A percentile compares a stretch with the other conserved stretches of the same genome.
Conservation (phyloP, 805 yeast species). For the Nakazawaea ambrosiae region DNA sequence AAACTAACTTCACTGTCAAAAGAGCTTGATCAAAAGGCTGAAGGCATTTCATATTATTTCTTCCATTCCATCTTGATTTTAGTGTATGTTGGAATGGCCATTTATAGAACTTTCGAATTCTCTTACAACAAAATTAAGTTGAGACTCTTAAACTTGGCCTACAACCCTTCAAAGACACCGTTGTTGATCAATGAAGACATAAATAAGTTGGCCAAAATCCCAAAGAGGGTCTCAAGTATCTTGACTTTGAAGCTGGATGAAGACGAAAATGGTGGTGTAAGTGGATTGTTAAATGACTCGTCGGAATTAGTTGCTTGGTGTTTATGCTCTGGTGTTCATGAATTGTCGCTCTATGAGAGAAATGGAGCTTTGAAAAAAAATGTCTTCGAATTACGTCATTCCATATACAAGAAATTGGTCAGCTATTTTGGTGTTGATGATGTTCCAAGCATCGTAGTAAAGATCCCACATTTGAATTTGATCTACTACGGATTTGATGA, state of each 20-base stretch:
- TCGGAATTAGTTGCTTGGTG: slow-evolving; percentile 84
- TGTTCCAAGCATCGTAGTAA: slow-evolving; percentile 55
- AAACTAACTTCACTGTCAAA: too few species aligned
- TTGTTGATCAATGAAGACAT: slow-evolving; percentile 83
- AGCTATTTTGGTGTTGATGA: slow-evolving; percentile 68
- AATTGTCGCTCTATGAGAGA: slow-evolving; percentile 70
- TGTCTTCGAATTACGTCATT: slow-evolving; percentile 48
- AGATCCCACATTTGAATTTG: slow-evolving; percentile 60
- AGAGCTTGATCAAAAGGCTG: too few species aligned
- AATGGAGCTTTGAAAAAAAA: slow-evolving; percentile 58
- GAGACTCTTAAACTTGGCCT: slow-evolving; percentile 53
- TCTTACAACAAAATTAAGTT: slow-evolving; percentile 46
- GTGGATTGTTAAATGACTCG: slow-evolving; percentile 69
- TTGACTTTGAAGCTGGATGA: slow-evolving; percentile 65
- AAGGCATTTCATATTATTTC: slow-evolving; percentile 23
- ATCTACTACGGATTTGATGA: slow-evolving; percentile 34
- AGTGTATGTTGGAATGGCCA: slow-evolving; percentile 49
- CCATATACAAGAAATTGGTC: slow-evolving; percentile 51
- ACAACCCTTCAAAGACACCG: slow-evolving; percentile 71
- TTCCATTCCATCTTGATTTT: slow-evolving; percentile 44
- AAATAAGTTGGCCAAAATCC: slow-evolving; percentile 63
- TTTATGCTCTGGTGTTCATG: slow-evolving; percentile 76
- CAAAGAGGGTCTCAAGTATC: slow-evolving; percentile 70
- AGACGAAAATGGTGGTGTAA: slow-evolving; percentile 85
- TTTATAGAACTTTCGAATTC: slow-evolving; percentile 45